Evolutionary conservation across 2,329 filamentous ascomycete genomes (phyloP).

Genomic region (Microdochium paspali): DNA sequence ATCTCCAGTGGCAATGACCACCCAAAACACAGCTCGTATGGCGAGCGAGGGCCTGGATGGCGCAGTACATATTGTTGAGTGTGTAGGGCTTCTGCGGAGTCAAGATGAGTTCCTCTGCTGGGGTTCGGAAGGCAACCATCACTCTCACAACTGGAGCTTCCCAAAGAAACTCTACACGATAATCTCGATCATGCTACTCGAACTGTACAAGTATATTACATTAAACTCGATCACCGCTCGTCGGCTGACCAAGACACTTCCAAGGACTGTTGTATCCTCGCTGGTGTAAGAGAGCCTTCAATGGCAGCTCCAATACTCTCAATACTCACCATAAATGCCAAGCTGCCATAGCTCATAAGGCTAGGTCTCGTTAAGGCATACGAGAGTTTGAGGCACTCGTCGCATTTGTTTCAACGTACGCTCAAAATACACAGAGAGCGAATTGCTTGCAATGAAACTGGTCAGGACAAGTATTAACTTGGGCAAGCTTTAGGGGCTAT

Average conservation of each 20-base stretch:
- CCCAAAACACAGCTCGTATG: too few species aligned
- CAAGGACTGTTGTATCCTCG: neutral
- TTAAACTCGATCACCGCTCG: neutral
- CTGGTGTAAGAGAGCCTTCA: neutral
- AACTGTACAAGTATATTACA: conserved; percentile 11
- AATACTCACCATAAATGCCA: neutral
- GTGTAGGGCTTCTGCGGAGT: neutral
- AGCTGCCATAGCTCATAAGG: conserved; percentile 9
- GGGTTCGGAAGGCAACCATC: neutral
- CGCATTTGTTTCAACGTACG: conserved; percentile 15
- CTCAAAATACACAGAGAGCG: too few species aligned
- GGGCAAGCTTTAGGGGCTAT: conserved; percentile 27
- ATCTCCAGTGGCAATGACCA: too few species aligned
- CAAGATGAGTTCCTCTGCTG: neutral
- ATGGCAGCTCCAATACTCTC: neutral
- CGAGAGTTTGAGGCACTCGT: conserved; percentile 8
- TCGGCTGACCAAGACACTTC: neutral
- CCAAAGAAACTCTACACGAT: neutral
- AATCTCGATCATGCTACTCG: conserved; percentile 9
- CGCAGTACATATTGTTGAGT: too few species aligned
- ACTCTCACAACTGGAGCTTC: neutral
- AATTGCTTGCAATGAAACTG: neutral
- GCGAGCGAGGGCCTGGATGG: too few species aligned
- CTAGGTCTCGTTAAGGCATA: conserved; percentile 7
- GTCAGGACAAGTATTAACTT: conserved; percentile 19